phyloP scores from a whole-genome alignment of 768 basidiomycete species.

The Mycena vitilis region DNA sequence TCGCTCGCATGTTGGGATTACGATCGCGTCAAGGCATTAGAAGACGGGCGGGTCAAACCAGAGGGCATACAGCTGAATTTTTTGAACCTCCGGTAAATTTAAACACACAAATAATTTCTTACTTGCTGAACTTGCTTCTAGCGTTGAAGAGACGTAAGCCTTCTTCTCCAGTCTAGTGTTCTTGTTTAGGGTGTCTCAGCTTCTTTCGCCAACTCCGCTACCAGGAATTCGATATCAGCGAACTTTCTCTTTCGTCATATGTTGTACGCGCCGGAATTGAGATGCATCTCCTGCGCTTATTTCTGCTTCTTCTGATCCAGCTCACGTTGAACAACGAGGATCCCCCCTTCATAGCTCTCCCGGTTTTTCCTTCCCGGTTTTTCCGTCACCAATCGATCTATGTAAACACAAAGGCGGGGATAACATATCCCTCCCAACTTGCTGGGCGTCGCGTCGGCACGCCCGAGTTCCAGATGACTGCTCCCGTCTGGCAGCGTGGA shows the following conservation, averaged over 20 bases:
- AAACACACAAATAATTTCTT: neutral
- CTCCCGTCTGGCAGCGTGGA: constrained; percentile 35
- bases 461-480: constrained; percentile 33
- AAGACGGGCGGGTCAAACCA: constrained; percentile 32
- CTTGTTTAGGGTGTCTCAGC: constrained; percentile 1
- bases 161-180: neutral
- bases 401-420: constrained; percentile 30
- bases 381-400: constrained; percentile 36
- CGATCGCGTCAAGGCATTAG: constrained; percentile 29
- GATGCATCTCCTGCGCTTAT: neutral
- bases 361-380: constrained; percentile 31
- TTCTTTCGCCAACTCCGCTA: constrained; percentile 34
- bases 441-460: constrained; percentile 26
- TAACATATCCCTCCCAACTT: constrained; percentile 31
- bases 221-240: constrained; percentile 33
- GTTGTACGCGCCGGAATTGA: constrained; percentile 12
- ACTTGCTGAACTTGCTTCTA: neutral
- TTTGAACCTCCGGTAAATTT: constrained; percentile 27
- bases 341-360: constrained; percentile 31
- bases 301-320: neutral
- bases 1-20: constrained; percentile 34
- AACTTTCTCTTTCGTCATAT: constrained; percentile 32
- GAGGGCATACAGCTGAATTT: constrained; percentile 32
- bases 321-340: constrained; percentile 17
- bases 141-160: constrained; percentile 27